These are phyloP conservation scores for Cucurbita moschata DNA, from an alignment of 306 rosid species.

Conservation along the genomic window DNA sequence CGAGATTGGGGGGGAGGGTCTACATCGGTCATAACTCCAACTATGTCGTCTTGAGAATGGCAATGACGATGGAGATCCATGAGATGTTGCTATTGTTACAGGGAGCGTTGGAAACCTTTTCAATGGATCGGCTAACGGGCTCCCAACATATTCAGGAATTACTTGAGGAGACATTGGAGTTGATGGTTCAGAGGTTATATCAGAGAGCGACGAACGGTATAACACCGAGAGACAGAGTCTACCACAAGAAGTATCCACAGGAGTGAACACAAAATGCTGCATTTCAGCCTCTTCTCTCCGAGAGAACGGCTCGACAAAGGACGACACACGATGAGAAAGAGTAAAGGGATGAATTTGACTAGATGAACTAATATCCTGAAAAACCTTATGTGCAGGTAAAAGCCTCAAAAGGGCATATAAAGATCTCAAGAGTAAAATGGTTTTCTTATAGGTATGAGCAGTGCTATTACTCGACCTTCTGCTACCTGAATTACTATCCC, in stretches of 20 bases:
- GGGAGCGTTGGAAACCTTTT: conserved; percentile 51
- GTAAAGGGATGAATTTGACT: conserved; percentile 40
- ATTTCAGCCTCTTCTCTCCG: conserved; percentile 52
- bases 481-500: conserved; percentile 29
- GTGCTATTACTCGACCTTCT: conserved; percentile 44
- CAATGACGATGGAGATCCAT: conserved; percentile 36
- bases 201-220: conserved; percentile 38
- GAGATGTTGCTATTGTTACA: conserved; percentile 26
- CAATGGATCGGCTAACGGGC: conserved; percentile 59
- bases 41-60: conserved; percentile 48
- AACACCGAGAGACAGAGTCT: conserved; percentile 56
- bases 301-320: conserved; percentile 58
- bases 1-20: conserved; percentile 40
- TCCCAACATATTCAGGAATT: conserved; percentile 71
- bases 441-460: conserved; percentile 47
- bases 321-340: conserved; percentile 54
- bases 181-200: conserved; percentile 43
- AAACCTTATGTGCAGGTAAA: conserved; percentile 55
- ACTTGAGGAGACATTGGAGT: conserved; percentile 60
- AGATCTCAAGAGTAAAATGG: conserved; percentile 60
- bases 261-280: conserved; percentile 61
- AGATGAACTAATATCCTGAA: conserved; percentile 50
- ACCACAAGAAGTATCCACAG: conserved; percentile 68
- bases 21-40: conserved; percentile 46
- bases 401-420: conserved; percentile 64